Percentiles rank a stretch among this genome's conserved stretches.
These are phyloP conservation scores for Tetrahymena thermophila DNA, from an alignment of 73 alveolate species.

Conservation along the genomic window DNA sequence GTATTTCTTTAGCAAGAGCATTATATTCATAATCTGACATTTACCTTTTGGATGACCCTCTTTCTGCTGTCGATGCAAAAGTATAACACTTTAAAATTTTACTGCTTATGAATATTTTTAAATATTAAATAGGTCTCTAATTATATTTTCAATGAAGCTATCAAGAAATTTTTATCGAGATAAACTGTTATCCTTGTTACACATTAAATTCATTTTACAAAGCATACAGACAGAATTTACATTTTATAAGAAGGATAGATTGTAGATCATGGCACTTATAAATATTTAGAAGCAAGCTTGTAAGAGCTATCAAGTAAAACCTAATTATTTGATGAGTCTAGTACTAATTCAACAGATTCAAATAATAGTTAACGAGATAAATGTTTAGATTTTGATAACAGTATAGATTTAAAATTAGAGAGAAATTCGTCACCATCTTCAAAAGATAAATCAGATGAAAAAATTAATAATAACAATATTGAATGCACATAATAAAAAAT, in stretches of 20 bases:
- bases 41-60: conserved; percentile 60
- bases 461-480: too few species aligned
- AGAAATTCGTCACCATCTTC: too few species aligned
- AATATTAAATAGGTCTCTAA: conserved; percentile 50
- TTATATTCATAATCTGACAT: conserved; percentile 66
- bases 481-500: too few species aligned
- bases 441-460: too few species aligned
- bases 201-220: conserved; percentile 61
- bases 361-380: too few species aligned
- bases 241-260: conserved; percentile 76
- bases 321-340: not conserved
- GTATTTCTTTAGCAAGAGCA: conserved; percentile 83
- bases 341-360: not conserved
- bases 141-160: conserved; percentile 70
- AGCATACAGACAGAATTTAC: conserved; percentile 69
- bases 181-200: conserved; percentile 87
- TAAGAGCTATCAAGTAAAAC: not conserved
- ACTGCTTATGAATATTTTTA: not conserved
- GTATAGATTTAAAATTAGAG: too few species aligned
- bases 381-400: too few species aligned
- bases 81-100: conserved; percentile 44
- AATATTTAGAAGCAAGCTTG: conserved; percentile 17
- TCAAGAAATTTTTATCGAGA: conserved; percentile 62
- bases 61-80: conserved; percentile 64
- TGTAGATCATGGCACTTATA: conserved; percentile 44